Evolutionary conservation across 192 early-diverging fungal genomes (phyloP).

Genomic region (Geosiphon pyriformis): DNA sequence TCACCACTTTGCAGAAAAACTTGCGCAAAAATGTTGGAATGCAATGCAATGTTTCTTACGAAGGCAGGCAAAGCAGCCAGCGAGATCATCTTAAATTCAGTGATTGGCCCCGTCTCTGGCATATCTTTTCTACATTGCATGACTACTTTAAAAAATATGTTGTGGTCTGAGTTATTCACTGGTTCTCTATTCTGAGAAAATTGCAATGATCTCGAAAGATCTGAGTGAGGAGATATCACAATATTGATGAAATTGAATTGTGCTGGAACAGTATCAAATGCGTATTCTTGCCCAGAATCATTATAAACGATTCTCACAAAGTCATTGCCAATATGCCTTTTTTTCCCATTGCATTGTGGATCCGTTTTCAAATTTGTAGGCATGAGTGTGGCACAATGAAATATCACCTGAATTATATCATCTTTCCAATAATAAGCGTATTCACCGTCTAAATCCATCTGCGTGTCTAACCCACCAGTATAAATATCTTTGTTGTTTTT

Average conservation of each 20-base stretch:
- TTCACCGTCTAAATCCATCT: slow-evolving; percentile 77
- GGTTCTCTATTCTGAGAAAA: background rate
- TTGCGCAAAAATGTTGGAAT: slow-evolving; percentile 87
- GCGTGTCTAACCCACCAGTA: slow-evolving; percentile 84
- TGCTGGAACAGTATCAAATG: slow-evolving; percentile 84
- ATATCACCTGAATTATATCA: slow-evolving; percentile 81
- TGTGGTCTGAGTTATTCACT: slow-evolving; percentile 30
- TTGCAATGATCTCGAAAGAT: background rate
- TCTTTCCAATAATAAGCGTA: slow-evolving; percentile 80
- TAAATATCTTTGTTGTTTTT: slow-evolving; percentile 62
- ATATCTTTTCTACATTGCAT: slow-evolving; percentile 71
- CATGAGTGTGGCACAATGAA: slow-evolving; percentile 94
- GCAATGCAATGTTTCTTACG: slow-evolving; percentile 77
- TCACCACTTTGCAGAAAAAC: slow-evolving; percentile 69
- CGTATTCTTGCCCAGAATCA: slow-evolving; percentile 76
- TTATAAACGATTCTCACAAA: slow-evolving; percentile 93
- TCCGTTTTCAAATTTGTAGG: slow-evolving; percentile 73
- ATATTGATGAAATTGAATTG: slow-evolving; percentile 97
- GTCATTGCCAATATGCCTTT: slow-evolving; percentile 97
- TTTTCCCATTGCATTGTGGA: slow-evolving; percentile 76
- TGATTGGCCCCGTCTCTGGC: slow-evolving; percentile 76
- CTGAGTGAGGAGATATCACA: slow-evolving; percentile 73
- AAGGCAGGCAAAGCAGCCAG: slow-evolving; percentile 71
- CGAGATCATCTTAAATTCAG: slow-evolving; percentile 78
- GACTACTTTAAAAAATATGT: slow-evolving; percentile 50